Conservation (phyloP, 768 basidiomycete species). For the Psilocybe azurescens region DNA sequence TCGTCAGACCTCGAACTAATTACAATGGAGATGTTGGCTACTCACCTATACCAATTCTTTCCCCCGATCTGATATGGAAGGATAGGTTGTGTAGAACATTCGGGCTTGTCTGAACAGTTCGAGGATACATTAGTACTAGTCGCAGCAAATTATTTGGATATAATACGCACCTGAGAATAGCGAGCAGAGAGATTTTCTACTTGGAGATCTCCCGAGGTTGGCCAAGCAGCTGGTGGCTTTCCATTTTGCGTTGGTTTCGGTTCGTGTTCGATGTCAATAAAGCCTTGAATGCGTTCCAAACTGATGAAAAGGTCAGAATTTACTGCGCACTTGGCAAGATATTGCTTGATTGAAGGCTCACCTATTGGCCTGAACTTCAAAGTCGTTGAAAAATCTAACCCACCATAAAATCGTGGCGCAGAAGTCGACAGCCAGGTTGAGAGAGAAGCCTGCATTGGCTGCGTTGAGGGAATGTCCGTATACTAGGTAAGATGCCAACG, state of each 20-base stretch:
- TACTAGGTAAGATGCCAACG: slow-evolving; percentile 58
- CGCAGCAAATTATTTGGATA: neutral
- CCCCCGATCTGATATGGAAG: slow-evolving; percentile 58
- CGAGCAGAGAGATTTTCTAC: slow-evolving; percentile 60
- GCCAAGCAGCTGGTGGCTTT: slow-evolving; percentile 71
- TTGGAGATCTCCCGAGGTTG: slow-evolving; percentile 57
- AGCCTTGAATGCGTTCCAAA: slow-evolving; percentile 73
- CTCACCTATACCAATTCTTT: slow-evolving; percentile 54
- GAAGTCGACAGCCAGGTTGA: slow-evolving; percentile 65
- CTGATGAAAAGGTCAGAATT: slow-evolving; percentile 5
- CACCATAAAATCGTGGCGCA: slow-evolving; percentile 57
- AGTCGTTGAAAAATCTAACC: slow-evolving; percentile 46
- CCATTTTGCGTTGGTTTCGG: slow-evolving; percentile 42
- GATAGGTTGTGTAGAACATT: slow-evolving; percentile 51
- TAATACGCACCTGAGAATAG: slow-evolving; percentile 44
- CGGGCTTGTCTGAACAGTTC: slow-evolving; percentile 41
- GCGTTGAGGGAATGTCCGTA: slow-evolving; percentile 48
- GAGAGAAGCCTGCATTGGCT: slow-evolving; percentile 52
- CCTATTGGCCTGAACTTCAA: slow-evolving; percentile 46
- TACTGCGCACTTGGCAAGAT: neutral
- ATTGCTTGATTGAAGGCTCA: slow-evolving; percentile 3
- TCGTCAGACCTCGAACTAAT: neutral
- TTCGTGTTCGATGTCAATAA: slow-evolving; percentile 65
- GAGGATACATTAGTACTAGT: neutral
- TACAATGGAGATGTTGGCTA: neutral